A percentile compares a stretch with the other conserved stretches of the same genome.
Conservation (phyloP, 805 yeast genomes). For the Yamadazyma akitaensis region DNA sequence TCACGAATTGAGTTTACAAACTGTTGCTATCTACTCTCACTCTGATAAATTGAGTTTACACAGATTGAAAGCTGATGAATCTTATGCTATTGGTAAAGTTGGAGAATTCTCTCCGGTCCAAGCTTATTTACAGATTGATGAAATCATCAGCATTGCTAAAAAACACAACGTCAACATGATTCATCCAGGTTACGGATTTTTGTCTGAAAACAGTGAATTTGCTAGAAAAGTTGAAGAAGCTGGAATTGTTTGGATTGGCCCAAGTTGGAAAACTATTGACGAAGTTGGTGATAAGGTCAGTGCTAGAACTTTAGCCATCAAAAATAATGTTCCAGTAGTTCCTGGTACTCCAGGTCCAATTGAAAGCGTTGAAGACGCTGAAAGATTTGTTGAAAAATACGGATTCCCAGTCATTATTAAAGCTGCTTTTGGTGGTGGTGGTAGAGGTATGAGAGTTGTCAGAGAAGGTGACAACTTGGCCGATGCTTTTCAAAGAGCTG, state of each 20-base stretch:
- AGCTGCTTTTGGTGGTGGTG: conserved; percentile 99
- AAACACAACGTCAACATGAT: conserved; percentile 78
- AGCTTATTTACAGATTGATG: conserved; percentile 94
- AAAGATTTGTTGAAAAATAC: conserved; percentile 71
- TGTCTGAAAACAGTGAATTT: conserved; percentile 76
- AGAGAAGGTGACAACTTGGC: conserved; percentile 90
- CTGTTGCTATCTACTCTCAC: conserved; percentile 95
- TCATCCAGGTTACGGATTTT: conserved; percentile 81
- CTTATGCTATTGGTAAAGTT: conserved; percentile 83
- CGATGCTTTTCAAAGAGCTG: conserved; percentile 92
- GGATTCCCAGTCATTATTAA: conserved; percentile 97
- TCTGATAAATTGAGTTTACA: conserved; percentile 95
- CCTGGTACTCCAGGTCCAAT: conserved; percentile 99
- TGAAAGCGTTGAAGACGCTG: conserved; percentile 72
- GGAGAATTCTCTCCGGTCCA: conserved; percentile 94
- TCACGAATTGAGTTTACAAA: conserved; percentile 94
- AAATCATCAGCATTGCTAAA: conserved; percentile 60
- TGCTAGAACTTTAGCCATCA: conserved; percentile 83
- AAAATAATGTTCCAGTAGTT: conserved; percentile 84
- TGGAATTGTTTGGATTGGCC: conserved; percentile 97
- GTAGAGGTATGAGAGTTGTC: conserved; percentile 99
- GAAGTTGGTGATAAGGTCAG: conserved; percentile 96
- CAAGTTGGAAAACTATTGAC: conserved; percentile 82
- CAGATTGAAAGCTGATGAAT: conserved; percentile 90
- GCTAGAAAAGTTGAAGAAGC: conserved; percentile 87